A percentile compares a stretch with the other conserved stretches of the same genome.
Conservation (phyloP, 768 basidiomycete species). For the Hygrocybe punicea region DNA sequence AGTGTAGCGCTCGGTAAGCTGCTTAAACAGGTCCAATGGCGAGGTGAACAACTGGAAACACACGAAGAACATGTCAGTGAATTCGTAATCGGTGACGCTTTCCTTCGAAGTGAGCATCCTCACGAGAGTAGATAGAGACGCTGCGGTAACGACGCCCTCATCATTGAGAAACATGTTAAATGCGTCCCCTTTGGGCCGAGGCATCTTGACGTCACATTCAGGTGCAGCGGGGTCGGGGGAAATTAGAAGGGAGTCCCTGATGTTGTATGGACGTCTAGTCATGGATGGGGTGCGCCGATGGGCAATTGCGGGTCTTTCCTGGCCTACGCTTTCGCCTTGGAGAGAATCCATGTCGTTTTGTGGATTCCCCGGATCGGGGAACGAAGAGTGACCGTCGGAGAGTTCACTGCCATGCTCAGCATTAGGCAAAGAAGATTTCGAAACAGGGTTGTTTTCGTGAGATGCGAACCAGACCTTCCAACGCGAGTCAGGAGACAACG, state of each 20-base stretch:
- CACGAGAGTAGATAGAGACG: conserved; percentile 42
- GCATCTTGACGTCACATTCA: not conserved
- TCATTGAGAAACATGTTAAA: conserved; percentile 25
- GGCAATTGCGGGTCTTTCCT: not conserved
- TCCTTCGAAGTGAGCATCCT: conserved; percentile 46
- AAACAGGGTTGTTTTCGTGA: not conserved
- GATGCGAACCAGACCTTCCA: not conserved
- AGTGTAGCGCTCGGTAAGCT: conserved; percentile 48
- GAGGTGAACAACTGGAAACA: conserved; percentile 67
- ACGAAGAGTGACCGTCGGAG: not conserved
- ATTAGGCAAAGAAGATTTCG: not conserved
- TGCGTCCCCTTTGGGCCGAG: conserved; percentile 4
- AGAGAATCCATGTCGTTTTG: not conserved
- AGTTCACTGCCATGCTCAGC: too few species aligned
- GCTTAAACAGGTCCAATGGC: conserved; percentile 43
- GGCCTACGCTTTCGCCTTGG: not conserved
- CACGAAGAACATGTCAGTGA: conserved; percentile 60
- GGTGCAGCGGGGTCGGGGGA: conserved; percentile 1
- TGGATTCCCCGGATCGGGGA: not conserved
- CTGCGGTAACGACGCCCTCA: conserved; percentile 29
- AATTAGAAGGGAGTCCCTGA: not conserved
- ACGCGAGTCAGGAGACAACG: not conserved
- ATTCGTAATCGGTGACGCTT: conserved; percentile 36
- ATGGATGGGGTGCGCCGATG: not conserved
- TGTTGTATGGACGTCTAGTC: not conserved